Conservation (phyloP, 805 yeast species). For the Spathaspora arborariae region DNA sequence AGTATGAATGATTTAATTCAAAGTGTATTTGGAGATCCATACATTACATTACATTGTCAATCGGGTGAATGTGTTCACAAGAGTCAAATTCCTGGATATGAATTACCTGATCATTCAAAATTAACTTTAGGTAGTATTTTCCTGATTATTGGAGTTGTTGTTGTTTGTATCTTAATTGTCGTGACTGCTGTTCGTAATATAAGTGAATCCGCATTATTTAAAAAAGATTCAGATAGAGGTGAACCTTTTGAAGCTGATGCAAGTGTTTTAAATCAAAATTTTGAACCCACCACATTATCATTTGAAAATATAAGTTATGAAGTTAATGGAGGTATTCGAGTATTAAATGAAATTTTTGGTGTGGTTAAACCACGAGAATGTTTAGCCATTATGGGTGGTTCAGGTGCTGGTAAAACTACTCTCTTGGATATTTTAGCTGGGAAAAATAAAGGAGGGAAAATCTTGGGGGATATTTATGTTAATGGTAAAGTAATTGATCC, state of each 20-base stretch:
- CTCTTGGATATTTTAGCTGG: constrained; percentile 86
- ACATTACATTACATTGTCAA: constrained; percentile 73
- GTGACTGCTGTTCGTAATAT: constrained; percentile 45
- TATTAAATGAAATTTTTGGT: constrained; percentile 69
- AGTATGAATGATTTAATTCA: constrained; percentile 90
- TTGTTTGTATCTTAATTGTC: constrained; percentile 38
- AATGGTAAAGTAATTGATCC: constrained; percentile 58
- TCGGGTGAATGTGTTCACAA: constrained; percentile 92
- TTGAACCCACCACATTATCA: constrained; percentile 66
- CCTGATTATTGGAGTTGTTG: constrained; percentile 40
- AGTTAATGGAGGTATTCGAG: constrained; percentile 42
- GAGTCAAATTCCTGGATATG: constrained; percentile 90
- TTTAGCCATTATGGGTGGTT: constrained; percentile 96
- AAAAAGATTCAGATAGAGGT: constrained; percentile 17
- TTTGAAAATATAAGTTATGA: constrained; percentile 70
- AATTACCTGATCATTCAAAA: constrained; percentile 52
- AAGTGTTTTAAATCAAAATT: constrained; percentile 47
- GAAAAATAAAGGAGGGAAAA: constrained; percentile 73
- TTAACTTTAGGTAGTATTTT: constrained; percentile 46
- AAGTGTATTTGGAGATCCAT: constrained; percentile 92
- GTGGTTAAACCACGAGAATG: constrained; percentile 82
- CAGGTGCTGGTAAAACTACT: constrained; percentile 98
- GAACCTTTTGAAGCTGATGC: constrained; percentile 25
- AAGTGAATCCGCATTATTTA: constrained; percentile 61
- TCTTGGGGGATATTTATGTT: constrained; percentile 64